Conservation (phyloP, 768 basidiomycete species). For the Suillus spraguei region DNA sequence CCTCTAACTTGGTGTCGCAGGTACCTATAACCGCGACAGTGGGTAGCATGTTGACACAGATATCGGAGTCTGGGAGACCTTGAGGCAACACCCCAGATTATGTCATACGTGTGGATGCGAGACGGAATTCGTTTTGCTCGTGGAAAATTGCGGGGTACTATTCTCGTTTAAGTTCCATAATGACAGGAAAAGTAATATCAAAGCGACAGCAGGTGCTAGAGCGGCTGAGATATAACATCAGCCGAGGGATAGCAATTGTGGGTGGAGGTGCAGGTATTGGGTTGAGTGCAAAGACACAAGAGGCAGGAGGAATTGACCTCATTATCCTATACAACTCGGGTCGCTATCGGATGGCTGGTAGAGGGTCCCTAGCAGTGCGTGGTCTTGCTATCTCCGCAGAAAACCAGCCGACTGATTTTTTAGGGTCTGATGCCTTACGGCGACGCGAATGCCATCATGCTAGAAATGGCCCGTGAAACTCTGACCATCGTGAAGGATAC, state of each 20-base stretch:
- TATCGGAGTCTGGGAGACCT: background rate
- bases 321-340: slow-evolving; percentile 35
- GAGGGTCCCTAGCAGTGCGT: slow-evolving; percentile 32
- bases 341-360: slow-evolving; percentile 33
- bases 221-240: slow-evolving; percentile 18
- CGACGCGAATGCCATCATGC: slow-evolving; percentile 30
- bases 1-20: slow-evolving; percentile 31
- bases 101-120: slow-evolving; percentile 20
- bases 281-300: slow-evolving; percentile 30
- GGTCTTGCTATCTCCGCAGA: background rate
- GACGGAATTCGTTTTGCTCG: background rate
- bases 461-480: slow-evolving; percentile 31
- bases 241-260: slow-evolving; percentile 24
- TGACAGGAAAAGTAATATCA: slow-evolving; percentile 15
- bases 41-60: slow-evolving; percentile 12
- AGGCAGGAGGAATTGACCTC: slow-evolving; percentile 28
- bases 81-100: slow-evolving; percentile 14
- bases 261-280: slow-evolving; percentile 31
- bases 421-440: slow-evolving; percentile 33
- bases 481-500: slow-evolving; percentile 32
- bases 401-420: slow-evolving; percentile 2
- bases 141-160: slow-evolving; percentile 2
- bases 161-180: slow-evolving; percentile 1
- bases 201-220: slow-evolving; percentile 22
- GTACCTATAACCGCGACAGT: slow-evolving; percentile 29